Evolutionary conservation across 768 basidiomycete genomes (phyloP), one percentile per base, ranked within the genome.

Genomic region (Suillus clintonianus): DNA sequence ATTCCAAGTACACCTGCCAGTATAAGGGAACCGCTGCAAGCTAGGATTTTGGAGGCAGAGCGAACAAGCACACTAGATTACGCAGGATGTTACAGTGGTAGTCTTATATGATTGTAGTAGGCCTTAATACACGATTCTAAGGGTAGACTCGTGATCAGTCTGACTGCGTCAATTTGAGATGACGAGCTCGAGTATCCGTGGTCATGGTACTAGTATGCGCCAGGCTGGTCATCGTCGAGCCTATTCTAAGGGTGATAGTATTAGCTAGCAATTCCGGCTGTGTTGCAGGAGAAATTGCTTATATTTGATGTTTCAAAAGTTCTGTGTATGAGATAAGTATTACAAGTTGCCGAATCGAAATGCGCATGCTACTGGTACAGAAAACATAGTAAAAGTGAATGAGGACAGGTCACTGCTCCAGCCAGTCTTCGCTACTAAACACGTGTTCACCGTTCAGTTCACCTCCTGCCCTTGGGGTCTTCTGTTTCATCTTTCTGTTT

Each of bases 21-120:
- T 36, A 24, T 22, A 58, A 48, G 5, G 63, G 63, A 41, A 19
- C 58, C 61, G 62, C 11, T 62, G 27, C 65, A 65, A 8, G 37
- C 71, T 13, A 64, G 62, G 17, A 56, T 43, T 2, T 66, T 67
- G 1, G 69, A 72, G 39, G 59, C 61, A 71, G 62, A 70, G 72
- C 64, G 66, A 72, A 43, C 53, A 48, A 41, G 67, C 67, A 13
- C 66, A 60, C 1, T 61, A 50, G 62, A 60, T 71, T n/a, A 65
- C 68, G 58, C 59, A 53, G 0, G 67, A 67, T 3, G 7, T 19
- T 36, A 19, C 14, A 27, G 55, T 24, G 9, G n/a, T 59, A 13
- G n/a, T n/a, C n/a, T 57, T 19, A 41, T 41, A 41, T 56, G 22
- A 53, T 32, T 2, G 19, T 53, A n/a, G n/a, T n/a, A n/a, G n/a